Evolutionary conservation across 768 basidiomycete genomes (phyloP).

Genomic region (Panus rudis): DNA sequence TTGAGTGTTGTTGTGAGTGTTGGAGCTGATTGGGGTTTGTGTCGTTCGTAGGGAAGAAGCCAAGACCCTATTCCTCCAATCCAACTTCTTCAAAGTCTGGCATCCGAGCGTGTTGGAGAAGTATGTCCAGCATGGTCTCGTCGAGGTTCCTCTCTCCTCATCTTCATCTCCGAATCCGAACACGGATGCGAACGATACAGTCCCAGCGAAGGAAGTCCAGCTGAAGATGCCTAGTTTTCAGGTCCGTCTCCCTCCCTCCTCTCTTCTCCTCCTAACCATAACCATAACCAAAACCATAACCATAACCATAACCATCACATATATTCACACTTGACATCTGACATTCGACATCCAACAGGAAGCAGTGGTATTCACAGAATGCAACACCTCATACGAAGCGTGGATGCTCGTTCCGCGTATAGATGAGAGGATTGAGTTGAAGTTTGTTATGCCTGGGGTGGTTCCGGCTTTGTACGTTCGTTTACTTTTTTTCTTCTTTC

Average conservation of each 20-base stretch:
- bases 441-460: slow-evolving; percentile 50
- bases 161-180: too few species aligned
- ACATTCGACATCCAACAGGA: slow-evolving; percentile 38
- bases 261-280: background rate
- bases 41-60: slow-evolving; percentile 50
- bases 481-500: background rate
- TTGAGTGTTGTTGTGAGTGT: too few species aligned
- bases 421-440: slow-evolving; percentile 42
- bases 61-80: slow-evolving; percentile 35
- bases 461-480: slow-evolving; percentile 29
- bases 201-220: slow-evolving; percentile 33
- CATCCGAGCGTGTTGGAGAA: slow-evolving; percentile 50
- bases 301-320: too few species aligned
- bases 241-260: slow-evolving; percentile 13
- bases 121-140: slow-evolving; percentile 57
- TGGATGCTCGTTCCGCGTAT: slow-evolving; percentile 30
- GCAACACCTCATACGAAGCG: slow-evolving; percentile 27
- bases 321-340: background rate
- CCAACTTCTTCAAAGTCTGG: slow-evolving; percentile 69
- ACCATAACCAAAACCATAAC: too few species aligned
- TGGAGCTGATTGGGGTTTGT: background rate
- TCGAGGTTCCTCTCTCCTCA: too few species aligned
- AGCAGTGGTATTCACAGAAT: slow-evolving; percentile 51
- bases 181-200: too few species aligned
- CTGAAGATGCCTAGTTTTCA: slow-evolving; percentile 64